Evolutionary conservation across 1,284 basidiomycete genomes (phyloP), one percentile per base, ranked within the genome.

Genomic region (Thelephora terrestris): DNA sequence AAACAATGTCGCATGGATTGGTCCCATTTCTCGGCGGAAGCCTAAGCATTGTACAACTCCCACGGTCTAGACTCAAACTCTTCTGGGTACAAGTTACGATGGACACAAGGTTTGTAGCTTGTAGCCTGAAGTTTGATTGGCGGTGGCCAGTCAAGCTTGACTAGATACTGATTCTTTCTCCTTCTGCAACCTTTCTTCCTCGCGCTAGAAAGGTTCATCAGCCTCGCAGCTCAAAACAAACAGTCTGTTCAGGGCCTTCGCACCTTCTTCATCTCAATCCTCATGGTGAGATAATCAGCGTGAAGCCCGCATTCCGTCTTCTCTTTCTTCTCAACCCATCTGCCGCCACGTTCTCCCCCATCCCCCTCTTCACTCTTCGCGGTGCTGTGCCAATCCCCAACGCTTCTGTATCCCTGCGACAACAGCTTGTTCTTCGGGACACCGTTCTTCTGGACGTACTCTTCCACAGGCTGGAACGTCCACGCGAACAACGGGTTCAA

Each of bases 321-420:
- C 52, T 84, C 81, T 44, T 69, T 64, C 64, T 80, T 86, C 20
- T 89, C 91, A 37, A 85, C 84, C 95, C 95, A 99, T 49, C 95
- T 71, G 4, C 95, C 95, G 1, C 85, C 81, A 36, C 95, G 79
- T 69, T 99, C 95, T 2, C 75, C 79, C 2, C 74, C 74, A 57
- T 93, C 85, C 0, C 83, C 83, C 25, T 81, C 78, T 0, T 68
- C 73, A 40, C 81, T 82, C 62, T 83, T 81, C 21, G 66, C 70
- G 0, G 95, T 99, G 54, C 91, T 94, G 68, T 99, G 96, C 88
- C 92, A 95, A 67, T 99, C 95, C 7, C 95, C 95, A 53, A 99
- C 82, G 58, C 88, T 92, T 59, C 84, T 85, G 74, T 98, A 99
- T 1, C 95, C 95, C 61, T 92, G 78, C 56, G 84, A 83, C 37